Conservation (phyloP, 75 land plant species). For the Larix kaempferi region DNA sequence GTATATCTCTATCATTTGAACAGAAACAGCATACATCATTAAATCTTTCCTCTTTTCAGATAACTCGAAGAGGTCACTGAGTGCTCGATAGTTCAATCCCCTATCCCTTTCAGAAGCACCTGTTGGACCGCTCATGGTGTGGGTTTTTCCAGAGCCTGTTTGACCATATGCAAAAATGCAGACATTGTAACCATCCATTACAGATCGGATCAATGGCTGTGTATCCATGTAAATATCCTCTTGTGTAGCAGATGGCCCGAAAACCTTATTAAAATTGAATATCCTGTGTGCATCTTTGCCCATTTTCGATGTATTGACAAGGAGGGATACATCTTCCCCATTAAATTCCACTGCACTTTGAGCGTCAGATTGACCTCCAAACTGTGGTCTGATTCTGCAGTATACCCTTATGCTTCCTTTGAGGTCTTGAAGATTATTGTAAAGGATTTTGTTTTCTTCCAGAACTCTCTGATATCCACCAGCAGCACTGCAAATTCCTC, state of each 20-base stretch:
- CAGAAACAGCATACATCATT: slow-evolving; percentile 50
- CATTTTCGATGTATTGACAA: slow-evolving; percentile 15
- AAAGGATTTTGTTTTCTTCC: slow-evolving; percentile 51
- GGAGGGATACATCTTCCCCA: slow-evolving; percentile 19
- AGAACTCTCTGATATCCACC: slow-evolving; percentile 53
- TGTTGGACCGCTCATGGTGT: slow-evolving; percentile 78
- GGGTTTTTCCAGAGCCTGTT: slow-evolving; percentile 75
- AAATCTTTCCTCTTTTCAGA: slow-evolving; percentile 44
- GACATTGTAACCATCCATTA: slow-evolving; percentile 81
- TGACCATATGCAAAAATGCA: slow-evolving; percentile 90
- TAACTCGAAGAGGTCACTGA: slow-evolving; percentile 63
- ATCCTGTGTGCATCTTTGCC: slow-evolving; percentile 23
- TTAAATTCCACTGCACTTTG: slow-evolving; percentile 15
- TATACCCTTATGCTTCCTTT: slow-evolving; percentile 51
- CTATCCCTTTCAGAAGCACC: slow-evolving; percentile 22
- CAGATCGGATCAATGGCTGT: slow-evolving; percentile 58
- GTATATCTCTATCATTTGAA: slow-evolving; percentile 82
- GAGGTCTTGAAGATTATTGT: slow-evolving; percentile 71
- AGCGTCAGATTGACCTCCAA: slow-evolving; percentile 9
- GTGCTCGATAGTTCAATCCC: slow-evolving; percentile 70
- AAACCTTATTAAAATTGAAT: slow-evolving; percentile 31
- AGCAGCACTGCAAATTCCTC: slow-evolving; percentile 48
- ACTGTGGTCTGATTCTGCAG: slow-evolving; percentile 26
- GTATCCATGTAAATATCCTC: slow-evolving; percentile 60
- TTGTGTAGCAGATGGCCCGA: slow-evolving; percentile 24